Conservation (phyloP, 495 filamentous ascomycete genomes). For the Trichodelitschia bisporula region DNA sequence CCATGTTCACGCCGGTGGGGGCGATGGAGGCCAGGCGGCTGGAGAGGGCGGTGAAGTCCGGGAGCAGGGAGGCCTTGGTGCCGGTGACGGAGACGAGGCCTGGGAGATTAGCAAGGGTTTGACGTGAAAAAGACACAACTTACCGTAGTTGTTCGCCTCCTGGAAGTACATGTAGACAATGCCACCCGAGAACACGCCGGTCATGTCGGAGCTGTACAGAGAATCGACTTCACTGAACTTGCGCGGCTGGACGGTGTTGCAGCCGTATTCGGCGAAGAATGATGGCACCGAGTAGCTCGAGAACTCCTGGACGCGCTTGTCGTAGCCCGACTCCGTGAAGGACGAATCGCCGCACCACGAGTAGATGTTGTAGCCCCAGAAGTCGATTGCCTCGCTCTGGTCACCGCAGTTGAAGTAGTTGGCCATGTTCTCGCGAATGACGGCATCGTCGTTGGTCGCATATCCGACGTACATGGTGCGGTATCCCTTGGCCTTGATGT, state of each 20-base stretch:
- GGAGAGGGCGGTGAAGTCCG: slow-evolving; percentile 54
- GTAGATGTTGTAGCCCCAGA: slow-evolving; percentile 99
- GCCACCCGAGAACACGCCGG: slow-evolving; percentile 66
- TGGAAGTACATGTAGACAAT: slow-evolving; percentile 97
- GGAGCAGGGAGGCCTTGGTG: slow-evolving; percentile 29
- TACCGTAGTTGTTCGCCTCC: slow-evolving; percentile 74
- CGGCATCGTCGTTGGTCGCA: slow-evolving; percentile 70
- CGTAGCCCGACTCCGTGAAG: slow-evolving; percentile 49
- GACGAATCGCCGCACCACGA: slow-evolving; percentile 80
- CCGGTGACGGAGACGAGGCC: slow-evolving; percentile 43
- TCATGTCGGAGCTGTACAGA: slow-evolving; percentile 64
- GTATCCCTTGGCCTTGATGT: slow-evolving; percentile 60
- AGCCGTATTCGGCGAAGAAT: slow-evolving; percentile 97
- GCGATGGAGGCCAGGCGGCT: slow-evolving; percentile 39
- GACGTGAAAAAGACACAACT: slow-evolving; percentile 4
- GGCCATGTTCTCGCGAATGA: slow-evolving; percentile 54
- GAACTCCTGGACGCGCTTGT: slow-evolving; percentile 60
- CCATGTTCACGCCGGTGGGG: slow-evolving; percentile 38
- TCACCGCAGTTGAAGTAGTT: slow-evolving; percentile 83
- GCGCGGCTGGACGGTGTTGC: slow-evolving; percentile 55
- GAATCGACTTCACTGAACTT: slow-evolving; percentile 67
- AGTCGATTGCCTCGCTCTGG: slow-evolving; percentile 45
- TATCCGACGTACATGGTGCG: slow-evolving; percentile 76
- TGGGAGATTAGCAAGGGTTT: slow-evolving; percentile 4
- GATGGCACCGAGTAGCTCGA: slow-evolving; percentile 65